Evolutionary conservation across 768 basidiomycete genomes (phyloP).

Genomic region (Tulasnella sp.): DNA sequence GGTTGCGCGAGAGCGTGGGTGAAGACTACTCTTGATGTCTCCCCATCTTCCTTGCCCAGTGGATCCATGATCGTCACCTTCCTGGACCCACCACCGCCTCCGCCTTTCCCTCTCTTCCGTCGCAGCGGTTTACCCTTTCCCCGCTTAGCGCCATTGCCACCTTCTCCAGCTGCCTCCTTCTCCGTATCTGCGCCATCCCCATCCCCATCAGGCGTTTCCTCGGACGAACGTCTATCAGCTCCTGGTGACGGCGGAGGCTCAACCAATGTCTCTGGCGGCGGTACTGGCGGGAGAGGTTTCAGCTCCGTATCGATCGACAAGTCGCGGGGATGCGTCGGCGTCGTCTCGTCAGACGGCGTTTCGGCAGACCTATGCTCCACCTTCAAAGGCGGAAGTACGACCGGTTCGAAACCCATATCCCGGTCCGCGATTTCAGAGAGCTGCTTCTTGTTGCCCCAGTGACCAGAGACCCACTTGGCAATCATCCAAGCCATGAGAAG

Average conservation of each 20-base stretch:
- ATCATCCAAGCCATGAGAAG: slow-evolving; percentile 8
- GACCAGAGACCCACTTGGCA: slow-evolving; percentile 1
- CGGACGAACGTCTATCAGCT: slow-evolving; percentile 24
- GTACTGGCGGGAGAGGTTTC: slow-evolving; percentile 2
- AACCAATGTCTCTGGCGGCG: background rate
- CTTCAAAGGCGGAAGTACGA: background rate
- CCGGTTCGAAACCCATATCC: background rate
- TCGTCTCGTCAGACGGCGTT: background rate
- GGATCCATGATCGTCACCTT: slow-evolving; percentile 24
- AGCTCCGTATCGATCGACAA: background rate
- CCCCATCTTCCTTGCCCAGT: slow-evolving; percentile 17
- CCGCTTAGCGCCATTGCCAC: slow-evolving; percentile 16
- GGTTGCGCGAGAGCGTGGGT: background rate
- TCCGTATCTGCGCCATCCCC: slow-evolving; percentile 19
- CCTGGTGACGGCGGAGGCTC: background rate
- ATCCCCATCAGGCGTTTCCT: background rate
- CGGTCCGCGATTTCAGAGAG: background rate
- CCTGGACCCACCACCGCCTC: background rate
- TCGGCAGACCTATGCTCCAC: background rate
- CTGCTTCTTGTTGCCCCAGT: background rate
- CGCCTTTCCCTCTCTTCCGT: slow-evolving; percentile 9
- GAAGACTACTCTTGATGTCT: background rate
- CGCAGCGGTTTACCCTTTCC: slow-evolving; percentile 13
- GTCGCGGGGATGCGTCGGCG: background rate
- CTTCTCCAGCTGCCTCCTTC: slow-evolving; percentile 15